A percentile compares a stretch with the other conserved stretches of the same genome.
These are phyloP conservation scores for Myxozyma udenii DNA, from an alignment of 805 yeast species.

Conservation along the genomic window DNA sequence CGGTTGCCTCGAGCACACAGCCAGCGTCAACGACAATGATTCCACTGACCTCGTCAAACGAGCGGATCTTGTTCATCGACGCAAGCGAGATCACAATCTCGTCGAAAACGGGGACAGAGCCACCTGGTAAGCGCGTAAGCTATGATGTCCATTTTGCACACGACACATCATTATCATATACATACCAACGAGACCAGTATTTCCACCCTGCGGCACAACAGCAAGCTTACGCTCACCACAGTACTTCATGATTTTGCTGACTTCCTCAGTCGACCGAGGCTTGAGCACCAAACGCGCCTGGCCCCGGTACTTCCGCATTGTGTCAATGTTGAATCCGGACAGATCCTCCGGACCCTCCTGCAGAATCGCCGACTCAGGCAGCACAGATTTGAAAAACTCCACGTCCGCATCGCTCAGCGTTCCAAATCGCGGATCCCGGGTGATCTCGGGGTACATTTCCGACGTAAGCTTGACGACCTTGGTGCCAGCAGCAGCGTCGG, in stretches of 20 bases:
- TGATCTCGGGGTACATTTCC: slow-evolving; percentile 31
- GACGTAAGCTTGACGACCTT: slow-evolving; percentile 26
- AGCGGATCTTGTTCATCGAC: slow-evolving; percentile 70
- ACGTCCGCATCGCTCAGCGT: slow-evolving; percentile 48
- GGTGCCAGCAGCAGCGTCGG: slow-evolving; percentile 11
- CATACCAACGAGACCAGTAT: slow-evolving; percentile 73
- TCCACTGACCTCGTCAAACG: slow-evolving; percentile 79
- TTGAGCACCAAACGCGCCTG: slow-evolving; percentile 74
- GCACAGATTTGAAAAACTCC: slow-evolving; percentile 55
- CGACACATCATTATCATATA: not conserved
- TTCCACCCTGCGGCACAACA: slow-evolving; percentile 95
- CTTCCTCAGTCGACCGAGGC: slow-evolving; percentile 77
- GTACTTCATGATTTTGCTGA: slow-evolving; percentile 69
- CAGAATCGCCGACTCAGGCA: slow-evolving; percentile 50
- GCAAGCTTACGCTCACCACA: slow-evolving; percentile 77
- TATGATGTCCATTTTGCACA: not conserved
- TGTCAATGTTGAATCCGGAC: slow-evolving; percentile 75
- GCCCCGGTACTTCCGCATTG: slow-evolving; percentile 94
- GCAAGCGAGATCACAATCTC: slow-evolving; percentile 74
- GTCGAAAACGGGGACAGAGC: slow-evolving; percentile 87
- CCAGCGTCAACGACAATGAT: slow-evolving; percentile 89
- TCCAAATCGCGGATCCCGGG: slow-evolving; percentile 30
- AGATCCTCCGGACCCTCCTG: slow-evolving; percentile 59
- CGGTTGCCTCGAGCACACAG: slow-evolving; percentile 81
- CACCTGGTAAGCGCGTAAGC: slow-evolving; percentile 53